Conservation (phyloP, 495 filamentous ascomycete genomes). For the Tuber melanosporum region DNA sequence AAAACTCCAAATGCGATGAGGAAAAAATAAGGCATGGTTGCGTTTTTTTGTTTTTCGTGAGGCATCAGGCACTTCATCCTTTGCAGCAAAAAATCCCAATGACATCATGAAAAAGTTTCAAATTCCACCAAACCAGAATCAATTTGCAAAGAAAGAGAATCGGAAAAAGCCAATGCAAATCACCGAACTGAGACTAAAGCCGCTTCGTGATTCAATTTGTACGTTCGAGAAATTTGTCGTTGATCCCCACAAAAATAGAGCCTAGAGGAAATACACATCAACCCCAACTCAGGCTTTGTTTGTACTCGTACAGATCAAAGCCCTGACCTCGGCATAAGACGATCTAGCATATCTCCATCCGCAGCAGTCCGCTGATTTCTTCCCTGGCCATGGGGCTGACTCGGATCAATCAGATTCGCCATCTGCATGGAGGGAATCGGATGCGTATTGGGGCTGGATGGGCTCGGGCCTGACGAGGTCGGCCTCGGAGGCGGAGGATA, state of each 20-base stretch:
- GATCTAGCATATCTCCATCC: constrained; percentile 40
- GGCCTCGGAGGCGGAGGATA: constrained; percentile 26
- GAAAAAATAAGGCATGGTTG: constrained; percentile 24
- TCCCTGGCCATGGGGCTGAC: constrained; percentile 23
- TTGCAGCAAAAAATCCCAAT: constrained; percentile 19
- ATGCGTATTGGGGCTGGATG: constrained; percentile 32
- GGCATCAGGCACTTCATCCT: neutral
- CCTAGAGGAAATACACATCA: constrained; percentile 33
- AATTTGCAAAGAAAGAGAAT: constrained; percentile 15
- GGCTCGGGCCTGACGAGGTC: constrained; percentile 36
- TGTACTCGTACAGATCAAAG: constrained; percentile 45
- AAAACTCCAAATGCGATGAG: constrained; percentile 35
- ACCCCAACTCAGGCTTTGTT: constrained; percentile 39
- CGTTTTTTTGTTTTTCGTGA: constrained; percentile 27
- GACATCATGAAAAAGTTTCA: constrained; percentile 24
- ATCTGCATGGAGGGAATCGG: constrained; percentile 40
- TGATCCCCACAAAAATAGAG: constrained; percentile 42
- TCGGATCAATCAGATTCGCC: constrained; percentile 37
- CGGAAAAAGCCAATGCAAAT: constrained; percentile 29
- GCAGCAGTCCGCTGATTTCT: constrained; percentile 31
- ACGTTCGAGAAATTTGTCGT: constrained; percentile 45
- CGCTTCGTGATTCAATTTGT: constrained; percentile 30
- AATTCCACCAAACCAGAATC: constrained; percentile 29
- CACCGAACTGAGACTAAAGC: constrained; percentile 25
- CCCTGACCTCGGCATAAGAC: constrained; percentile 37